phyloP scores from a whole-genome alignment of 2,329 filamentous ascomycete species.

The Aotearoamyces nothofagi region DNA sequence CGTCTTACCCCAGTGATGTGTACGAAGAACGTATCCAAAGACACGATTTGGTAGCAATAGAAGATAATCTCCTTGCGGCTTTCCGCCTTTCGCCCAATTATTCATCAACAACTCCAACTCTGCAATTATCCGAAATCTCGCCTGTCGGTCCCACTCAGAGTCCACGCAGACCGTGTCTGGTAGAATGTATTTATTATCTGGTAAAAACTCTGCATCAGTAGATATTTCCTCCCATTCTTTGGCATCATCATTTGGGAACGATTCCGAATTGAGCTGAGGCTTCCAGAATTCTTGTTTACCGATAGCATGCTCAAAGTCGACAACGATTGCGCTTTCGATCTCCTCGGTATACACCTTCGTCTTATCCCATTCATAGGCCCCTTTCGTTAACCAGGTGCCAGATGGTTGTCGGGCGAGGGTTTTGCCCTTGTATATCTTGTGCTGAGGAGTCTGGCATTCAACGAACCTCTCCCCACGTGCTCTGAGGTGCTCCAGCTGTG shows the following conservation, averaged over 20 bases:
- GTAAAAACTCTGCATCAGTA: background rate
- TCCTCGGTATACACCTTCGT: constrained; percentile 4
- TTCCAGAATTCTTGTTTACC: constrained; percentile 16
- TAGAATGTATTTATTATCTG: background rate
- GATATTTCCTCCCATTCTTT: constrained; percentile 1
- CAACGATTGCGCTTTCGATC: constrained; percentile 12
- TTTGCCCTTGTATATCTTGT: constrained; percentile 3
- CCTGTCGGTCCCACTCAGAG: constrained; percentile 1
- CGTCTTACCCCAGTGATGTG: background rate
- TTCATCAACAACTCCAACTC: too few relatives aligned
- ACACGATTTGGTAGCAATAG: background rate
- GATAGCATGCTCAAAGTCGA: constrained; percentile 12
- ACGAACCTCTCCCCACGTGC: background rate
- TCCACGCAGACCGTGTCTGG: background rate
- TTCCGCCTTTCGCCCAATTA: too few relatives aligned
- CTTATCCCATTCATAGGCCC: too few relatives aligned
- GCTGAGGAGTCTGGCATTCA: background rate
- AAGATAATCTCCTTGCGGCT: too few relatives aligned
- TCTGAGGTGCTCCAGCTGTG: background rate
- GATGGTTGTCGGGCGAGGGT: constrained; percentile 1
- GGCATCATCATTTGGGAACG: background rate
- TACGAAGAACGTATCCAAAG: background rate
- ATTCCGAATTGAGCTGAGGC: constrained; percentile 6
- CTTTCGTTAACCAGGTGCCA: too few relatives aligned
- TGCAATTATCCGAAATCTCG: too few relatives aligned